These are phyloP conservation scores for Russula vinacea DNA, from an alignment of 768 basidiomycete genomes.

Conservation along the genomic window DNA sequence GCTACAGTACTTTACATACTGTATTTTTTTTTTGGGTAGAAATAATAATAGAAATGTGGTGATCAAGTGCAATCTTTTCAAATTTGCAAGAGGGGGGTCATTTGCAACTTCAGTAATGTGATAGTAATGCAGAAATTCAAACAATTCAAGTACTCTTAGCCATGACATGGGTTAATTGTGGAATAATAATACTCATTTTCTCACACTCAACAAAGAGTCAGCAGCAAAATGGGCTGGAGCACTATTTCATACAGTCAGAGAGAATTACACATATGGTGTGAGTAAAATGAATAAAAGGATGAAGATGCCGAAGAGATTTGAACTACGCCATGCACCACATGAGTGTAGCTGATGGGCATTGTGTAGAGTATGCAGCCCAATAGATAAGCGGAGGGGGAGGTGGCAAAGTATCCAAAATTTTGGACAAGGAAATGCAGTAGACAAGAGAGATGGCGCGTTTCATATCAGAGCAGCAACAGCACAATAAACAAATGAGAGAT, in stretches of 20 bases:
- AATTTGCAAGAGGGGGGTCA: too few species aligned
- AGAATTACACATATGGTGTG: constrained; percentile 14
- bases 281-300: constrained; percentile 1
- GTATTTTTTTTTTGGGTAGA: too few species aligned
- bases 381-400: neutral
- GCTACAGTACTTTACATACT: too few species aligned
- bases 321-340: neutral
- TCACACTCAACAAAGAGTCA: neutral
- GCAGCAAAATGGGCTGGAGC: neutral
- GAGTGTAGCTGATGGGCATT: neutral
- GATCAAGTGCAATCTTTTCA: too few species aligned
- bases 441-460: constrained; percentile 2
- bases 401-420: neutral
- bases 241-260: constrained; percentile 20
- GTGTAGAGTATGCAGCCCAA: neutral
- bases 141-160: too few species aligned
- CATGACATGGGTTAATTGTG: too few species aligned
- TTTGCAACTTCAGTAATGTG: too few species aligned
- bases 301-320: neutral
- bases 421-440: neutral
- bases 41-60: too few species aligned
- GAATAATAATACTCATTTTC: constrained; percentile 18
- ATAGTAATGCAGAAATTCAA: too few species aligned
- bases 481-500: neutral
- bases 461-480: constrained; percentile 11